Percentiles rank a stretch among this genome's conserved stretches.
Evolutionary conservation across 1,139 yeast genomes (phyloP).

Genomic region (Hemisphaericaspora xylanilytica): DNA sequence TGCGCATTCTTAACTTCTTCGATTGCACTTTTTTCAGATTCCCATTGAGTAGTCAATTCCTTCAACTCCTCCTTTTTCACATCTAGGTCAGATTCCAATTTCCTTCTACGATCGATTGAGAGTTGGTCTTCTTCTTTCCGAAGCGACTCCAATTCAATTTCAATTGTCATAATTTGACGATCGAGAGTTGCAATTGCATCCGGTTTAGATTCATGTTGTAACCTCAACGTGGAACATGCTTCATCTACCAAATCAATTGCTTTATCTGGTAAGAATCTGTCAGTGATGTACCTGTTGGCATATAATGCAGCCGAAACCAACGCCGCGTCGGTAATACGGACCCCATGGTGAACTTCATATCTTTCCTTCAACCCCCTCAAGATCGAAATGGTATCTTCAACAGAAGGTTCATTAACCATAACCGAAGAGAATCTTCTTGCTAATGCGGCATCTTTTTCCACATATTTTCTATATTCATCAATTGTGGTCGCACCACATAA

Average conservation of each 20-base stretch:
- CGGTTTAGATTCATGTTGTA: constrained; percentile 96
- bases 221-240: constrained; percentile 89
- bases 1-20: constrained; percentile 77
- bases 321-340: constrained; percentile 90
- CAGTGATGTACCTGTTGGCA: constrained; percentile 88
- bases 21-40: constrained; percentile 69
- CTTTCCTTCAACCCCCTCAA: constrained; percentile 89
- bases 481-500: constrained; percentile 96
- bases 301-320: constrained; percentile 91
- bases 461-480: constrained; percentile 82
- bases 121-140: constrained; percentile 88
- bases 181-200: constrained; percentile 90
- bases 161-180: constrained; percentile 87
- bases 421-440: constrained; percentile 94
- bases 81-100: constrained; percentile 63
- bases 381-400: constrained; percentile 87
- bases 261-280: constrained; percentile 89
- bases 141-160: constrained; percentile 89
- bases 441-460: constrained; percentile 88
- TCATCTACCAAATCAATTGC: constrained; percentile 96
- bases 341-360: constrained; percentile 98
- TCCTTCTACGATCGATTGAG: constrained; percentile 68
- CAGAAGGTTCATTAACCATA: constrained; percentile 83
- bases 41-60: constrained; percentile 83
- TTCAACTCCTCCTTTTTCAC: constrained; percentile 61